Base-by-base conservation (phyloP, 495 filamentous ascomycete genomes). In the Neurospora sp. region DNA sequence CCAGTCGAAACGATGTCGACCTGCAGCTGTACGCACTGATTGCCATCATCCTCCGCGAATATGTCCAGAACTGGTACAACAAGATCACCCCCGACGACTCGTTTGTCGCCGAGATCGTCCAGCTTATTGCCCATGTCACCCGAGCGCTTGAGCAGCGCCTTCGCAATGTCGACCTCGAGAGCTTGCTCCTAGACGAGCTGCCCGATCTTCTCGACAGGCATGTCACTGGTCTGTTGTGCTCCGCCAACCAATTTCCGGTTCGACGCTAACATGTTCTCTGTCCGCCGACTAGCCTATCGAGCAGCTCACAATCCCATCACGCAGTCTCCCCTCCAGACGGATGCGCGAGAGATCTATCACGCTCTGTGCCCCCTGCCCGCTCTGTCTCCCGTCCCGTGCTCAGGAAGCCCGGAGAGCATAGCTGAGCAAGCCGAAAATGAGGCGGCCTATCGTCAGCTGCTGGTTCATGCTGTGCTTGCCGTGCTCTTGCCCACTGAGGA, bases 401-500 rank as follows among this genome's bases (percentile, higher is more conserved):
- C 83, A 17, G 79, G 77, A 10, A 81, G 88, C 70, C 81, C 86
- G 38, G 78, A 83, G 40, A 87, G 83, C 45, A 78, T 87, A 40
- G 78, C 84, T 70, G 83, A 87, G 73, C 93, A 96, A 79, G 82
- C 81, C 69, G 86, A 91, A 69, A 94, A 95, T 78, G 94, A 98
- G 82, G 85, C 86, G 22, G 84, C 87, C 70, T 97, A 96, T 82
- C 89, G 93, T 78, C 92, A 93, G 77, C 81, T 97, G 74, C 83
- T 98, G 14, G 93, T 92, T 17, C 89, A 93, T 74, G 91, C 89
- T 5, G 86, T 91, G 61, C 83, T 99, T 61, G 91, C 93, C 5
- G 83, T 97, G 59, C 84, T 98, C 35, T 86, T 99, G 40, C 96
- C 96, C 6, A 96, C 93, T 20, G 94, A 98, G 78, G 94, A 98